phyloP scores from a whole-genome alignment of 352 stramenopile genomes.

The Pythium monospermum region DNA sequence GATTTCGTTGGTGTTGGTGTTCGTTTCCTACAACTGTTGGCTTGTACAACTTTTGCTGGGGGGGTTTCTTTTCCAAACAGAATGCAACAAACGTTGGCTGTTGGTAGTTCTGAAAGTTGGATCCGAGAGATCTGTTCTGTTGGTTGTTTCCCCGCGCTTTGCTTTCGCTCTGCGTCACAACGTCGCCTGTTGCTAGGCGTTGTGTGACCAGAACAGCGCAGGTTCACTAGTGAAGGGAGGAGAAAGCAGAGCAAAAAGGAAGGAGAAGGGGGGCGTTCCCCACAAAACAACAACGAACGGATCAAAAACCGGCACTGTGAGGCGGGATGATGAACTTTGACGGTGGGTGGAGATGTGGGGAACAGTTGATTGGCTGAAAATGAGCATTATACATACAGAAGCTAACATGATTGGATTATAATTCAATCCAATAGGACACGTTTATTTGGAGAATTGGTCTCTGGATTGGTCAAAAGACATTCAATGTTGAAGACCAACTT shows the following conservation, averaged over 20 bases:
- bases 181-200: constrained; percentile 9
- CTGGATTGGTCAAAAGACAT: constrained; percentile 3
- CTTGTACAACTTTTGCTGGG: no score
- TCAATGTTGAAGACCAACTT: no score
- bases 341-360: background rate
- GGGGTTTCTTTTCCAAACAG: no score
- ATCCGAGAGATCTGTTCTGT: background rate
- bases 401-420: constrained; percentile 4
- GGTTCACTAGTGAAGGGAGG: constrained; percentile 51
- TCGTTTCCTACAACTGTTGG: no score
- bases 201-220: constrained; percentile 50
- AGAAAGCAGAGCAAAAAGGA: background rate
- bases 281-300: background rate
- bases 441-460: background rate
- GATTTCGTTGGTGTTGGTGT: no score
- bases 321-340: no score
- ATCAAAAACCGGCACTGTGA: no score
- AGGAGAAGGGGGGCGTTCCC: background rate
- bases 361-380: constrained; percentile 29
- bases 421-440: constrained; percentile 1
- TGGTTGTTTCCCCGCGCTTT: constrained; percentile 1
- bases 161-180: constrained; percentile 4
- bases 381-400: background rate
- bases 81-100: background rate
- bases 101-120: background rate